phyloP scores from a whole-genome alignment of 1,139 yeast genomes.

The Blastobotrys capitulatus region DNA sequence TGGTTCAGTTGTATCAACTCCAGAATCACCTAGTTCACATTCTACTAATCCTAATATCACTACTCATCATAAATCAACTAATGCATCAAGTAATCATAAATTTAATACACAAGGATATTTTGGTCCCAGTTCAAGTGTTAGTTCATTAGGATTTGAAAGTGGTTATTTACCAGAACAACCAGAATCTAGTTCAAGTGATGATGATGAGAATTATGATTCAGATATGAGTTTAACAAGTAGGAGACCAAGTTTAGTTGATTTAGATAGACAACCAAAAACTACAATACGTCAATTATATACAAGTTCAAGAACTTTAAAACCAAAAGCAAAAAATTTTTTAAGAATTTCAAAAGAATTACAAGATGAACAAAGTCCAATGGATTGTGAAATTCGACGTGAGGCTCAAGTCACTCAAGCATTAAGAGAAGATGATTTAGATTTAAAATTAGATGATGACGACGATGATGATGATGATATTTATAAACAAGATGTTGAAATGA shows the following conservation, averaged over 20 bases:
- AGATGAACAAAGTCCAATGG: conserved; percentile 32
- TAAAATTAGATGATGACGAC: conserved; percentile 5
- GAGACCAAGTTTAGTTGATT: conserved; percentile 15
- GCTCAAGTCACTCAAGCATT: conserved; percentile 31
- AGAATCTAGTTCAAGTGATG: conserved; percentile 19
- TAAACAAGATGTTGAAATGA: background rate
- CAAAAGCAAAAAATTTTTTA: conserved; percentile 29
- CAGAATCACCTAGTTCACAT: background rate
- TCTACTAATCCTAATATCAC: too few relatives aligned
- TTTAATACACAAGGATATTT: conserved; percentile 11
- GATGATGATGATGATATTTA: conserved; percentile 3
- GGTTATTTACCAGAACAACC: conserved; percentile 13
- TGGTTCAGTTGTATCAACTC: background rate
- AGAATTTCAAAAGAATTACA: conserved; percentile 31
- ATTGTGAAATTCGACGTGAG: conserved; percentile 31
- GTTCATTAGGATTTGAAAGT: conserved; percentile 24
- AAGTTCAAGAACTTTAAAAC: conserved; percentile 25
- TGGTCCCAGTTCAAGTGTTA: conserved; percentile 26
- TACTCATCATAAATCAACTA: background rate
- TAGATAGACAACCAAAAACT: conserved; percentile 5
- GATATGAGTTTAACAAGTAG: conserved; percentile 25
- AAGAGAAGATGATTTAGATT: conserved; percentile 22
- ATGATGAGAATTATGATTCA: conserved; percentile 22
- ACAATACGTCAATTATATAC: conserved; percentile 14
- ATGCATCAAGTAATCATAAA: background rate